Percentiles rank a stretch among this genome's conserved stretches.
These are phyloP conservation scores for Phytophthora hibernalis DNA, from an alignment of 352 stramenopile genomes.

Conservation along the genomic window DNA sequence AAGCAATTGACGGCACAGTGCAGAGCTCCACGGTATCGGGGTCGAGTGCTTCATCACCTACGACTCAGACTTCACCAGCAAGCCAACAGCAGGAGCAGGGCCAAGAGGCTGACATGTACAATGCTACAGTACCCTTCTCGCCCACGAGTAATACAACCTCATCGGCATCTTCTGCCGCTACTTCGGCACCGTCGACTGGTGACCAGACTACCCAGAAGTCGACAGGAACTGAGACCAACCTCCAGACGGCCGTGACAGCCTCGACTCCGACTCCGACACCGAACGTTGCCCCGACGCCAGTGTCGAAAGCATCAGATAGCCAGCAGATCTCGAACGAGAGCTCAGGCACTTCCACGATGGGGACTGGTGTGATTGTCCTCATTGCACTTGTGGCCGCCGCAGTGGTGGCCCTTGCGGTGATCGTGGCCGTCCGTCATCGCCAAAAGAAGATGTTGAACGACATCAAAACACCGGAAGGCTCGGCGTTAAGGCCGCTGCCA, in stretches of 20 bases:
- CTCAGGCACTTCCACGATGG: constrained; percentile 15
- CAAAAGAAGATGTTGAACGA: constrained; percentile 56
- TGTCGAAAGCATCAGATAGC: constrained; percentile 21
- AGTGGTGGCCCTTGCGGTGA: constrained; percentile 47
- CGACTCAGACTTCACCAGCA: constrained; percentile 13
- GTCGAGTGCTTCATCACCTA: constrained; percentile 18
- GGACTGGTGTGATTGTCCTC: constrained; percentile 46
- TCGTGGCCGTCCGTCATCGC: constrained; percentile 48
- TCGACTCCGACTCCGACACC: constrained; percentile 17
- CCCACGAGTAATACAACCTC: constrained; percentile 4
- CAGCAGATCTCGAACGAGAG: constrained; percentile 47
- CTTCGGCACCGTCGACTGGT: constrained; percentile 8
- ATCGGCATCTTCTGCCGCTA: constrained; percentile 7
- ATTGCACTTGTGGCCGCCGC: constrained; percentile 47
- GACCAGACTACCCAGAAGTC: constrained; percentile 21
- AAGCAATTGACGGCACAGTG: constrained; percentile 46
- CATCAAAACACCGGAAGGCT: constrained; percentile 51
- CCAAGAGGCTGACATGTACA: constrained; percentile 16
- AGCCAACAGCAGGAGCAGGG: constrained; percentile 14
- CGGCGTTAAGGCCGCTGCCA: constrained; percentile 30
- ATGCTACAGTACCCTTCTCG: constrained; percentile 12
- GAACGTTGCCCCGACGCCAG: constrained; percentile 1
- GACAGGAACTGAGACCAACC: constrained; percentile 14
- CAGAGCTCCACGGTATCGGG: constrained; percentile 18
- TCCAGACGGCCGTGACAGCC: neutral